These are phyloP conservation scores for Aleurites moluccanus DNA, from an alignment of 441 rosid genomes.

Conservation along the genomic window DNA sequence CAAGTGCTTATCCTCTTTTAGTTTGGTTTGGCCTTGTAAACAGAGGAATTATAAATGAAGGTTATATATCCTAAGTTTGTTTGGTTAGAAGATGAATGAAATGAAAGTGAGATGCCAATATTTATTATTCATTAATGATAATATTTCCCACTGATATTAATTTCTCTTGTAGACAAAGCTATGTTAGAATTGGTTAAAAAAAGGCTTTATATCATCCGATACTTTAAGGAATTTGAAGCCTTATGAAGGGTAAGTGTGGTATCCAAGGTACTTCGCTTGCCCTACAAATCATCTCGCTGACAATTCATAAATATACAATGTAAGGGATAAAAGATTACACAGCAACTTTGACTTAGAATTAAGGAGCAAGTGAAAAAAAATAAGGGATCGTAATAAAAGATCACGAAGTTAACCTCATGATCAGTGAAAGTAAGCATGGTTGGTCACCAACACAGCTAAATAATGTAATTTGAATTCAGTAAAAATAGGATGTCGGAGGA, in stretches of 20 bases:
- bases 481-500: constrained; percentile 12
- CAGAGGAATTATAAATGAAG: background rate
- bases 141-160: background rate
- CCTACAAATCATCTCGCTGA: background rate
- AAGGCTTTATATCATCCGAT: background rate
- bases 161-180: background rate
- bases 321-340: background rate
- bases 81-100: background rate
- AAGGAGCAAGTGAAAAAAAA: background rate
- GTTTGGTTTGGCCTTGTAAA: background rate
- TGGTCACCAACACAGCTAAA: background rate
- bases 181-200: background rate
- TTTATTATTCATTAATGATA: background rate
- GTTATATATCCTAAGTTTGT: background rate
- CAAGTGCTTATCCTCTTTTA: background rate
- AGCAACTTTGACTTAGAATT: background rate
- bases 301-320: background rate
- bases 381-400: background rate
- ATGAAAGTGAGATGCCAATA: background rate
- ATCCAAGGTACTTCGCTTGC: background rate
- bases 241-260: background rate
- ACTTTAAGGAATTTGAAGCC: background rate
- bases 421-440: background rate
- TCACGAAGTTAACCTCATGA: background rate
- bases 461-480: background rate